A percentile compares a stretch with the other conserved stretches of the same genome.
Evolutionary conservation across 2,329 filamentous ascomycete genomes (phyloP).

Genomic region (Apiospora malaysiana): DNA sequence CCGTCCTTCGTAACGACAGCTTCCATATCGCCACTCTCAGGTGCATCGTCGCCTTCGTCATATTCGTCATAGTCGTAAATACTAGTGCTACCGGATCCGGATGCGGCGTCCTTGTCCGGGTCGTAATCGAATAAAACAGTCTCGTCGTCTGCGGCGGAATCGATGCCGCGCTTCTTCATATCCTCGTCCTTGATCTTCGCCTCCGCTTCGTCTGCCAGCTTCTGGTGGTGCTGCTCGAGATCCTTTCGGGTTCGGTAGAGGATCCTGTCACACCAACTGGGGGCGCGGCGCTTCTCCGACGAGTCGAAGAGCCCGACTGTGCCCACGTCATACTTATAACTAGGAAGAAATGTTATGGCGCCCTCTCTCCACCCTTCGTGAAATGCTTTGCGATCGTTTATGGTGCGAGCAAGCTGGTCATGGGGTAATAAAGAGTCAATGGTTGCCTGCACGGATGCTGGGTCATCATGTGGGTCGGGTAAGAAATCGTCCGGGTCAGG

Average conservation of each 20-base stretch:
- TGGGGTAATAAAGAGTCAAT: slow-evolving; percentile 86
- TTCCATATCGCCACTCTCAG: slow-evolving; percentile 51
- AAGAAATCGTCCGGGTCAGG: slow-evolving; percentile 71
- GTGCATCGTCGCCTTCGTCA: slow-evolving; percentile 47
- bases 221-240: slow-evolving; percentile 68
- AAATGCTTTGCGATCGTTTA: slow-evolving; percentile 78
- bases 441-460: slow-evolving; percentile 86
- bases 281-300: slow-evolving; percentile 89
- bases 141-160: slow-evolving; percentile 76
- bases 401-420: slow-evolving; percentile 81
- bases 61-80: slow-evolving; percentile 34
- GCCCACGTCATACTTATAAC: slow-evolving; percentile 98
- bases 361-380: slow-evolving; percentile 94
- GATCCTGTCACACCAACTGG: slow-evolving; percentile 97
- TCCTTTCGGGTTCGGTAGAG: slow-evolving; percentile 80
- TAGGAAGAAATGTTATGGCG: slow-evolving; percentile 84
- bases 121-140: slow-evolving; percentile 90
- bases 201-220: slow-evolving; percentile 65
- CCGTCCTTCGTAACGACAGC: slow-evolving; percentile 64
- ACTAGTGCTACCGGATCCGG: slow-evolving; percentile 46
- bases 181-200: slow-evolving; percentile 79
- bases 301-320: slow-evolving; percentile 91
- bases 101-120: slow-evolving; percentile 71
- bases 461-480: slow-evolving; percentile 75
- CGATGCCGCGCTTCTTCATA: slow-evolving; percentile 81